Evolutionary conservation across 2,329 filamentous ascomycete genomes (phyloP).

Genomic region (Cladosporium oxysporum): DNA sequence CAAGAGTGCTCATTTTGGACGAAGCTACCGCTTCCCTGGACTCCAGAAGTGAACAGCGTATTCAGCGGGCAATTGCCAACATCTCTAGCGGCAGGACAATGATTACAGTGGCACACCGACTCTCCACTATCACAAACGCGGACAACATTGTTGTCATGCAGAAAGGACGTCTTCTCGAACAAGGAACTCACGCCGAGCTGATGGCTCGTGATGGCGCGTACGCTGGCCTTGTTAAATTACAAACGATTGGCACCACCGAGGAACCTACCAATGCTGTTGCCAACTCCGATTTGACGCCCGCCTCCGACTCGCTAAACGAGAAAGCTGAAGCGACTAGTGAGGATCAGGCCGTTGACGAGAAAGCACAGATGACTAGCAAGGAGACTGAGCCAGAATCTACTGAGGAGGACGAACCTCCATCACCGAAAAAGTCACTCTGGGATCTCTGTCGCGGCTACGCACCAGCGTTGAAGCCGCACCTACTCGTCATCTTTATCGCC

Average conservation of each 20-base stretch:
- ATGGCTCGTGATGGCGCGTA: conserved; percentile 43
- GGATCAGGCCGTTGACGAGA: conserved; percentile 5
- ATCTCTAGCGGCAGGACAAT: conserved; percentile 39
- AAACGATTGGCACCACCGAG: conserved; percentile 34
- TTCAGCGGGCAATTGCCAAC: conserved; percentile 41
- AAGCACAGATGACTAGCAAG: background rate
- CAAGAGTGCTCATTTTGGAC: conserved; percentile 52
- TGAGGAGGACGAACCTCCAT: conserved; percentile 24
- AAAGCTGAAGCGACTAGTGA: background rate
- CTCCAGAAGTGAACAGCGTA: conserved; percentile 41
- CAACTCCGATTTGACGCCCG: background rate
- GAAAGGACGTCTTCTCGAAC: conserved; percentile 48
- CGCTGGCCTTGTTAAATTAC: conserved; percentile 52
- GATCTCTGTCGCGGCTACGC: conserved; percentile 38
- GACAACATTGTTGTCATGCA: conserved; percentile 53
- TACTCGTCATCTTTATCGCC: conserved; percentile 49
- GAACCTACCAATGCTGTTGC: background rate
- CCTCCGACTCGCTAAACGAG: conserved; percentile 6
- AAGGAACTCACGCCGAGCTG: conserved; percentile 52
- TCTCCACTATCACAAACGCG: conserved; percentile 43
- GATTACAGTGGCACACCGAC: conserved; percentile 48
- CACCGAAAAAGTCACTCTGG: conserved; percentile 35
- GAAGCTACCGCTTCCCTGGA: conserved; percentile 51
- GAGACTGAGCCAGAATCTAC: conserved; percentile 8
- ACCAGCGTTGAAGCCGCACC: conserved; percentile 48